phyloP scores from a whole-genome alignment of 2,329 filamentous ascomycete genomes.

The Xylaria sp. region DNA sequence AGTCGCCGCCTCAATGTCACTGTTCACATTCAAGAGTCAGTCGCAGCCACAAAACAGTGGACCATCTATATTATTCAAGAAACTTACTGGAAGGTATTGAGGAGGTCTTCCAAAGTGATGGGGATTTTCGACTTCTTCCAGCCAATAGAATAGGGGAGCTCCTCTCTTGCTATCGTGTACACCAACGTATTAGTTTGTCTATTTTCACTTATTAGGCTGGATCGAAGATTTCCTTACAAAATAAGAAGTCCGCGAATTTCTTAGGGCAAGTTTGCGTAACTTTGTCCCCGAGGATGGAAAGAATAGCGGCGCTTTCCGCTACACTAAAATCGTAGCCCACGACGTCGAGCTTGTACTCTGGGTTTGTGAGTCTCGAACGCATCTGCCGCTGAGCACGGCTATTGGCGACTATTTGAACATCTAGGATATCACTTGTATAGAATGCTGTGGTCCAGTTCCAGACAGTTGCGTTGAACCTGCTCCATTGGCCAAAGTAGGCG shows the following conservation, averaged over 20 bases:
- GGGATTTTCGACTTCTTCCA: slow-evolving; percentile 48
- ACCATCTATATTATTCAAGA: background rate
- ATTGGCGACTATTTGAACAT: slow-evolving; percentile 57
- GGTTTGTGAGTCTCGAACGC: slow-evolving; percentile 59
- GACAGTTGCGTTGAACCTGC: slow-evolving; percentile 63
- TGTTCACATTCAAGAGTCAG: slow-evolving; percentile 16
- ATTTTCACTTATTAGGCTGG: background rate
- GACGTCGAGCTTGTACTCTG: slow-evolving; percentile 58
- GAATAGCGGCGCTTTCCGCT: slow-evolving; percentile 60
- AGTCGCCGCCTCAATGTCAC: slow-evolving; percentile 16
- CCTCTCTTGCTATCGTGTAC: slow-evolving; percentile 53
- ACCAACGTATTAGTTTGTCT: slow-evolving; percentile 5
- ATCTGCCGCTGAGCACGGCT: slow-evolving; percentile 58
- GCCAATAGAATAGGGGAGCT: slow-evolving; percentile 55
- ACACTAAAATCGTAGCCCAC: slow-evolving; percentile 57
- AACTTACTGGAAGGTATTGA: slow-evolving; percentile 24
- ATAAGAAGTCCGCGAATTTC: slow-evolving; percentile 56
- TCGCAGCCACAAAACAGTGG: background rate
- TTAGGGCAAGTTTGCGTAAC: slow-evolving; percentile 53
- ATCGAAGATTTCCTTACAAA: slow-evolving; percentile 50
- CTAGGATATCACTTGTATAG: slow-evolving; percentile 58
- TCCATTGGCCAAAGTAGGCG: slow-evolving; percentile 62
- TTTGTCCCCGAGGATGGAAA: slow-evolving; percentile 60
- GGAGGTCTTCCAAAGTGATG: slow-evolving; percentile 27
- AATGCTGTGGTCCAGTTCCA: slow-evolving; percentile 59